A percentile compares a stretch with the other conserved stretches of the same genome.
Conservation (phyloP, 768 basidiomycete species). For the Podaxis pistillaris region DNA sequence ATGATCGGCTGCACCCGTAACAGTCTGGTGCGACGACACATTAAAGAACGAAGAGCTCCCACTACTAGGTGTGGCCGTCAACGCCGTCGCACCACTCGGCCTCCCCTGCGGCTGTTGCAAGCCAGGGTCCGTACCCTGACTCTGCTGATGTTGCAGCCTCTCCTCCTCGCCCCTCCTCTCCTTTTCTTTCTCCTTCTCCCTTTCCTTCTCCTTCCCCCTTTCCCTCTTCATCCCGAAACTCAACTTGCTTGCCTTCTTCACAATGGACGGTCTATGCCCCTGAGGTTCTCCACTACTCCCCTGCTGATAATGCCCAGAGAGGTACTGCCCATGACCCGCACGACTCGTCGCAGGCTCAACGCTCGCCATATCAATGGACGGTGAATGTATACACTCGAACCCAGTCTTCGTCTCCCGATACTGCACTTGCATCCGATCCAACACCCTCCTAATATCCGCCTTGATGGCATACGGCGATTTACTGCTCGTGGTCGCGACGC, state of each 20-base stretch:
- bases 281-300: slow-evolving; percentile 45
- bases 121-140: not conserved
- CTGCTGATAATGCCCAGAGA: slow-evolving; percentile 25
- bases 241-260: slow-evolving; percentile 75
- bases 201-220: slow-evolving; percentile 51
- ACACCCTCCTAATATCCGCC: slow-evolving; percentile 78
- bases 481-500: slow-evolving; percentile 94
- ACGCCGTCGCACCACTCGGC: slow-evolving; percentile 44
- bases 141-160: slow-evolving; percentile 22
- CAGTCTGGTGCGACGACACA: slow-evolving; percentile 55
- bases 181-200: slow-evolving; percentile 41
- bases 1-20: slow-evolving; percentile 17
- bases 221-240: slow-evolving; percentile 66
- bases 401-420: slow-evolving; percentile 88
- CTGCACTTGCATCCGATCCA: slow-evolving; percentile 94
- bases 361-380: slow-evolving; percentile 88
- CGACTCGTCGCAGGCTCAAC: slow-evolving; percentile 40
- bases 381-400: slow-evolving; percentile 94
- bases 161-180: slow-evolving; percentile 42
- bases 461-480: slow-evolving; percentile 81
- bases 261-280: slow-evolving; percentile 49
- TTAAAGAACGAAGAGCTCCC: slow-evolving; percentile 88
- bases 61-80: slow-evolving; percentile 68
- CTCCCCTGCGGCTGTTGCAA: slow-evolving; percentile 30
- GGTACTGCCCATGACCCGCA: slow-evolving; percentile 25